A percentile compares a stretch with the other conserved stretches of the same genome.
Evolutionary conservation across 2,329 filamentous ascomycete genomes (phyloP).

Genomic region (Fusarium denticulatum): DNA sequence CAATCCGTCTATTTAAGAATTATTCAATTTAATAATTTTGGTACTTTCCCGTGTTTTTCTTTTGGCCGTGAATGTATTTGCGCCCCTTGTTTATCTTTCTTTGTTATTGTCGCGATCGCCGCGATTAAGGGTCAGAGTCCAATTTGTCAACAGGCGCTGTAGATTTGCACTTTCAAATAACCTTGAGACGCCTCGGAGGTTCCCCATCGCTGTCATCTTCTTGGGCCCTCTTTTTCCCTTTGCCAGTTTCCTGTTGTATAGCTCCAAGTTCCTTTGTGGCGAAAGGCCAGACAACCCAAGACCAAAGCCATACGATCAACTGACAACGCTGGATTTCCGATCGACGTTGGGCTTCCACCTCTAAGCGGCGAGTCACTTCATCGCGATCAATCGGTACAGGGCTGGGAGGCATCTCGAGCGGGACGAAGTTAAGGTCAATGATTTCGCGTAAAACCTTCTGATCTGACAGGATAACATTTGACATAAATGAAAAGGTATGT

Average conservation of each 20-base stretch:
- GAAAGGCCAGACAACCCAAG: not conserved
- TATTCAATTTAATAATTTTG: rapidly evolving
- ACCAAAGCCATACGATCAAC: not conserved
- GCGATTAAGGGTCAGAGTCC: not conserved
- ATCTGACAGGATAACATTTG: not conserved
- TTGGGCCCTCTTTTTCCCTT: not conserved
- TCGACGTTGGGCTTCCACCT: not conserved
- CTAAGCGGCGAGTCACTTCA: not conserved
- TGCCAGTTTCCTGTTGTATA: rapidly evolving
- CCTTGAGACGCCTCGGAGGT: not conserved
- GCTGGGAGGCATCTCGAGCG: not conserved
- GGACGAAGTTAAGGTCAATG: not conserved
- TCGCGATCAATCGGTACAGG: not conserved
- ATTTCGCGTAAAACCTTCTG: not conserved
- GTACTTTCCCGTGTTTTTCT: rapidly evolving
- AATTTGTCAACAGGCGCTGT: not conserved
- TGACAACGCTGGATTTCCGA: not conserved
- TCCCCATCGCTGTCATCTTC: not conserved
- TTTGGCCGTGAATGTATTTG: rapidly evolving
- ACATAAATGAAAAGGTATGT: not conserved
- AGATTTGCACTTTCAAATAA: not conserved
- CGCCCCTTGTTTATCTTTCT: not conserved
- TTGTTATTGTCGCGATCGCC: rapidly evolving
- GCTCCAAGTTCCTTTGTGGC: not conserved
- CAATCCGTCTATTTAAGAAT: rapidly evolving